Conservation (phyloP, 371 early-diverging fungal genomes). For the Mycotypha africana region DNA sequence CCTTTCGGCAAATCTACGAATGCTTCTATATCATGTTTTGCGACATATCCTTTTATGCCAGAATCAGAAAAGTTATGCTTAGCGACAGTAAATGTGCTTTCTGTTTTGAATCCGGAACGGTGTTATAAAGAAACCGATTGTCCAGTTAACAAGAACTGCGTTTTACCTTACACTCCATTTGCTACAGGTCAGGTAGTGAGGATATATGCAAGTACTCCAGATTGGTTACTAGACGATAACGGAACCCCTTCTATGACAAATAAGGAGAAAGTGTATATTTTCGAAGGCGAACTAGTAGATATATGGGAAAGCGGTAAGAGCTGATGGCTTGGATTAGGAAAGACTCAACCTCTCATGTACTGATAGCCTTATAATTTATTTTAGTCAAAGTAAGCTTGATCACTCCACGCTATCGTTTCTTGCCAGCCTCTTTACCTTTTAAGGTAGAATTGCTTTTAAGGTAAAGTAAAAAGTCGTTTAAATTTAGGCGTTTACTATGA, state of each 20-base stretch:
- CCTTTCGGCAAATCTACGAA: slow-evolving; percentile 53
- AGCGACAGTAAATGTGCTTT: slow-evolving; percentile 26
- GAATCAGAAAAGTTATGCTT: slow-evolving; percentile 21
- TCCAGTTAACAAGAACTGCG: slow-evolving; percentile 28
- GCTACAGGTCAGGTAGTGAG: slow-evolving; percentile 50
- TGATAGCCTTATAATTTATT: no score
- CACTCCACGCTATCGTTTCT: slow-evolving; percentile 45
- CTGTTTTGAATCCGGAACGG: slow-evolving; percentile 24
- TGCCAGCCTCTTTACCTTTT: slow-evolving; percentile 60
- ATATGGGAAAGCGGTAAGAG: slow-evolving; percentile 55
- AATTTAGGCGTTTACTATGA: no score
- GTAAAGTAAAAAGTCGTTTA: no score
- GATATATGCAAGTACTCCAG: slow-evolving; percentile 36
- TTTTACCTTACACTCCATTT: slow-evolving; percentile 54
- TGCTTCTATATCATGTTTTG: slow-evolving; percentile 45
- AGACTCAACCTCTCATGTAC: no score
- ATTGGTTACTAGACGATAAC: slow-evolving; percentile 22
- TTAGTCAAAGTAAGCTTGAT: slow-evolving; percentile 62
- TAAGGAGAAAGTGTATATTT: slow-evolving; percentile 37
- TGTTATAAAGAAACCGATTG: slow-evolving; percentile 38
- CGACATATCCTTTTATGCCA: slow-evolving; percentile 17
- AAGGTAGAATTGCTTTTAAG: slow-evolving; percentile 47
- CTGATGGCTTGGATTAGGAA: no score
- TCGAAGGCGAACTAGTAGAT: slow-evolving; percentile 57
- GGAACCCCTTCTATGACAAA: no score